Evolutionary conservation across 768 basidiomycete species (phyloP).

Genomic region (Phaffia tasmanica): DNA sequence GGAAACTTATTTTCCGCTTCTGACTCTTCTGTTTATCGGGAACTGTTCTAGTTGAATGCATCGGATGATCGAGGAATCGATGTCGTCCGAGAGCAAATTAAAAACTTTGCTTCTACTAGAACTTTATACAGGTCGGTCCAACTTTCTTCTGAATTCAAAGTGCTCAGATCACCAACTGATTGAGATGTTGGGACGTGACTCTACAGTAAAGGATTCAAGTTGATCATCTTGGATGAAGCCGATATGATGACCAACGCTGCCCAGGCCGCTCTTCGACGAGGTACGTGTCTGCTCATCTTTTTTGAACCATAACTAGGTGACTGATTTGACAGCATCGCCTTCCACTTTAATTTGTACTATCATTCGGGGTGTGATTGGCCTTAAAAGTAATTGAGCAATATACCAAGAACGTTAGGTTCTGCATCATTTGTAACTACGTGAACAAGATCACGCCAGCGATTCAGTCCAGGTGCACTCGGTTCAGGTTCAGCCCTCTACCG

Average conservation of each 20-base stretch:
- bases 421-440: conserved; percentile 99
- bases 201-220: conserved; percentile 85
- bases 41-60: conserved; percentile 64
- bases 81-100: conserved; percentile 96
- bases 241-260: conserved; percentile 99
- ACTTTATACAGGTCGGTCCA: conserved; percentile 49
- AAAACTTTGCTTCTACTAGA: conserved; percentile 92
- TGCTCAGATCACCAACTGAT: neutral
- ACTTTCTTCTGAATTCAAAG: too few species aligned
- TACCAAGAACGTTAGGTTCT: conserved; percentile 96
- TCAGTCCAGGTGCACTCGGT: conserved; percentile 94
- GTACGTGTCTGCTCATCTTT: conserved; percentile 31
- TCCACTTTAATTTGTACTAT: neutral
- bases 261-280: conserved; percentile 85
- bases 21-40: neutral
- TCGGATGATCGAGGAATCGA: conserved; percentile 98
- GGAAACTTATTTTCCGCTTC: neutral
- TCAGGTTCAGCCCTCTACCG: conserved; percentile 89
- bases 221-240: conserved; percentile 97
- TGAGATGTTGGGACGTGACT: neutral
- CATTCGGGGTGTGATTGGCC: too few species aligned
- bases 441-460: conserved; percentile 98
- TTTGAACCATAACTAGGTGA: too few species aligned
- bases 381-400: conserved; percentile 89
- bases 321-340: too few species aligned